A percentile compares a stretch with the other conserved stretches of the same genome.
phyloP scores from a whole-genome alignment of 2,329 filamentous ascomycete genomes.

The Plenodomus biglobosus region DNA sequence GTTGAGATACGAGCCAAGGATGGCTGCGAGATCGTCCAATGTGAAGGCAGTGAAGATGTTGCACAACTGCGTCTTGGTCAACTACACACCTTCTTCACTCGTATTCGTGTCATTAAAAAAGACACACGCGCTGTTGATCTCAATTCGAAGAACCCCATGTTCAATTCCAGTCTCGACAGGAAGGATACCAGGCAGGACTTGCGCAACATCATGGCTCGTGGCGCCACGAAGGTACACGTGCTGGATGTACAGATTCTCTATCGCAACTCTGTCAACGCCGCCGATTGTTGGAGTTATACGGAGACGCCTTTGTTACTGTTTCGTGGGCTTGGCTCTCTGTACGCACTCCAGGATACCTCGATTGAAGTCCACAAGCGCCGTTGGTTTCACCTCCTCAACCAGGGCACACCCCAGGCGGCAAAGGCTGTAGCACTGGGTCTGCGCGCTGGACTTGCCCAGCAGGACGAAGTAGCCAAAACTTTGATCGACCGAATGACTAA shows the following conservation, averaged over 20 bases:
- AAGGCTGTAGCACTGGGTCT: conserved; percentile 10
- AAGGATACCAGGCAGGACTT: conserved; percentile 27
- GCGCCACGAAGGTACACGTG: conserved; percentile 26
- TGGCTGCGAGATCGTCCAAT: conserved; percentile 31
- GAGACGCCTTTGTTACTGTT: conserved; percentile 26
- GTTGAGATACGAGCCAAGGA: conserved; percentile 23
- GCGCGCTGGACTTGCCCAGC: conserved; percentile 1
- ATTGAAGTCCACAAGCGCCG: conserved; percentile 29
- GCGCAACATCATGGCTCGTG: conserved; percentile 14
- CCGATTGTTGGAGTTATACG: conserved; percentile 27
- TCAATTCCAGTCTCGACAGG: conserved; percentile 23
- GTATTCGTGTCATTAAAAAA: conserved; percentile 20
- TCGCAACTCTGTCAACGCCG: conserved; percentile 21
- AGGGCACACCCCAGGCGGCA: conserved; percentile 7
- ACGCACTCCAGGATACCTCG: conserved; percentile 15
- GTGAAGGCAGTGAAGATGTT: conserved; percentile 19
- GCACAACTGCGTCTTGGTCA: conserved; percentile 29
- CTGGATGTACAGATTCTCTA: conserved; percentile 30
- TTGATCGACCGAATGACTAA: conserved; percentile 20
- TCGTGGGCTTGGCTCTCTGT: conserved; percentile 25
- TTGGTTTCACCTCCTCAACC: conserved; percentile 20
- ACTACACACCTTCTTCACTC: conserved; percentile 26
- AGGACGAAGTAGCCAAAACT: conserved; percentile 13
- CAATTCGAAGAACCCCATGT: conserved; percentile 22
- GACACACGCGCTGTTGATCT: conserved; percentile 19